phyloP scores from a whole-genome alignment of 2,329 filamentous ascomycete genomes.

The Xylariaceae sp. region DNA sequence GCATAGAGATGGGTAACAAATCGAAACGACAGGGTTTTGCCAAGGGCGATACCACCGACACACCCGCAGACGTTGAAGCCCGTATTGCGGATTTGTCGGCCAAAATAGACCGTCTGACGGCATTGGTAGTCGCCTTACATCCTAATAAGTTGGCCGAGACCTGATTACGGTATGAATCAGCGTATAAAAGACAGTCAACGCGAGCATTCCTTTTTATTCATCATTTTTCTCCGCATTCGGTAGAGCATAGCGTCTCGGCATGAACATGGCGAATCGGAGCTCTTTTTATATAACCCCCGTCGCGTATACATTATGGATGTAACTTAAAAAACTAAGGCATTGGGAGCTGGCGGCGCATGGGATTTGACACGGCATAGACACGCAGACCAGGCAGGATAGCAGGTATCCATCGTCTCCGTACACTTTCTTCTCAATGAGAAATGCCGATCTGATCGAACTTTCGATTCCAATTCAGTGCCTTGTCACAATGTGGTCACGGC shows the following conservation, averaged over 20 bases:
- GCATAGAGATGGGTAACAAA: conserved; percentile 23
- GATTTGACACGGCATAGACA: background rate
- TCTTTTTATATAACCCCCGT: background rate
- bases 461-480: background rate
- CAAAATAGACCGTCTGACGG: conserved; percentile 58
- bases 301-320: too few relatives aligned
- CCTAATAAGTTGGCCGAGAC: conserved; percentile 24
- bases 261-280: background rate
- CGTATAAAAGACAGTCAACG: background rate
- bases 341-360: too few relatives aligned
- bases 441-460: background rate
- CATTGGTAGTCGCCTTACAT: conserved; percentile 49
- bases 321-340: too few relatives aligned
- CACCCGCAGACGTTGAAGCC: conserved; percentile 43
- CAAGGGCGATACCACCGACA: conserved; percentile 38
- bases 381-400: background rate
- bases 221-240: background rate
- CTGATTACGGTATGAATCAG: conserved; percentile 6
- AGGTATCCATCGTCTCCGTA: background rate
- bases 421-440: background rate
- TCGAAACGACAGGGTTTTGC: conserved; percentile 18
- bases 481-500: background rate
- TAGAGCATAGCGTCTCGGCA: background rate
- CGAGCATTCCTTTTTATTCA: background rate
- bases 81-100: conserved; percentile 51